Conservation (phyloP, 1,139 yeast genomes). For the Pichia sorboxylosa region DNA sequence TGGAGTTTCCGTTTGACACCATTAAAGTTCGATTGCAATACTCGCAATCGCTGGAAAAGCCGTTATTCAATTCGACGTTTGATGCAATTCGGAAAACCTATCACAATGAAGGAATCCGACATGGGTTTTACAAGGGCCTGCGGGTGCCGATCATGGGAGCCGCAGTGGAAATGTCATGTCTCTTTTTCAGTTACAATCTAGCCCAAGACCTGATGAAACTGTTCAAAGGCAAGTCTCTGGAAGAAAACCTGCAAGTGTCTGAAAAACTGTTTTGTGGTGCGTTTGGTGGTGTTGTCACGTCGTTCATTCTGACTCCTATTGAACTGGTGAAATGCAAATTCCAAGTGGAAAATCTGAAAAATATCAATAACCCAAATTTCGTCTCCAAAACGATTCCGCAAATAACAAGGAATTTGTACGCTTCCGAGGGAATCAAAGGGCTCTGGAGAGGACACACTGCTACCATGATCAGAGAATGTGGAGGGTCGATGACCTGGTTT, state of each 20-base stretch:
- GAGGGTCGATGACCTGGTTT: slow-evolving; percentile 93
- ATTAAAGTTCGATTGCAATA: slow-evolving; percentile 75
- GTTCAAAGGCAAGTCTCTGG: slow-evolving; percentile 9
- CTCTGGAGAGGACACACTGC: slow-evolving; percentile 82
- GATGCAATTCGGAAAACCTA: slow-evolving; percentile 54
- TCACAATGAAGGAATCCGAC: slow-evolving; percentile 48
- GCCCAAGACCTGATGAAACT: slow-evolving; percentile 27
- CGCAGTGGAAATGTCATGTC: slow-evolving; percentile 68
- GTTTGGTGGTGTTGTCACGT: slow-evolving; percentile 70
- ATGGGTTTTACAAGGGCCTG: slow-evolving; percentile 56
- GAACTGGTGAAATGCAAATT: slow-evolving; percentile 80
- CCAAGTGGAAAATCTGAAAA: slow-evolving; percentile 55
- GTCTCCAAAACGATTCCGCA: slow-evolving; percentile 11
- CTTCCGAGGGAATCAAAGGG: slow-evolving; percentile 45
- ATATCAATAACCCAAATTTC: slow-evolving; percentile 9
- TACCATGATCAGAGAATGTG: slow-evolving; percentile 73
- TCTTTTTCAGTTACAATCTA: slow-evolving; percentile 51
- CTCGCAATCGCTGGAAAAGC: slow-evolving; percentile 41
- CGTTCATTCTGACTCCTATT: slow-evolving; percentile 79
- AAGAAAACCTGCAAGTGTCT: slow-evolving; percentile 12
- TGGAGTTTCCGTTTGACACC: slow-evolving; percentile 91
- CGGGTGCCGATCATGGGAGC: slow-evolving; percentile 81
- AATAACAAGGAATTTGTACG: slow-evolving; percentile 34
- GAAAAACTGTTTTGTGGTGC: slow-evolving; percentile 53
- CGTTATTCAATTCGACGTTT: slow-evolving; percentile 38